Base-by-base conservation (phyloP, 495 filamentous ascomycete species). In the Penicillium subrubescens region DNA sequence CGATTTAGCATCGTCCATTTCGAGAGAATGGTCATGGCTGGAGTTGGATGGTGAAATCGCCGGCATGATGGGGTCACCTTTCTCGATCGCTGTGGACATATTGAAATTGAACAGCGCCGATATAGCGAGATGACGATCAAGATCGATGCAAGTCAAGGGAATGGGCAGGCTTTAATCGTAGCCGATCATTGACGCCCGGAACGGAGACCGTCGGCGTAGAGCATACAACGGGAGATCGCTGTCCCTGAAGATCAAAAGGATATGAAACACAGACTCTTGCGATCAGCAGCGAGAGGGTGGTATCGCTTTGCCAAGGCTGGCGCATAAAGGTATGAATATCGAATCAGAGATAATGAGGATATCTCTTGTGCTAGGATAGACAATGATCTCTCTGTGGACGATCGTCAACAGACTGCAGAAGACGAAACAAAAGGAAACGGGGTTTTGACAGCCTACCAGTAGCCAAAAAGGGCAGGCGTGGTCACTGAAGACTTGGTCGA, bases 241-340 rank as follows among this genome's bases (percentile, higher is more conserved):
- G n/a, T 29, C 34, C 21, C 54, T 25, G 59, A 59, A 57, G 60
- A 67, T 56, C 65, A 57, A 63, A 60, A 57, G 33, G 43, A 21
- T 60, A 56, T 57, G 64, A 59, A 66, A 59, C 53, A 23, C 25
- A 17, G 33, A 33, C 44, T 11, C 53, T 21, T 23, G 46, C 21
- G 50, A 50, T 58, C 35, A 51, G 37, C 59, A 44, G 19, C 17
- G 35, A 52, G 29, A 35, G 12, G 33, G 15, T 43, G 43, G 15
- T 39, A 37, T 51, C 43, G 54, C 25, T 60, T 29, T 57, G 52
- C 51, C 35, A 33, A 61, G 41, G 17, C 39, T 48, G 31, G 55
- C 31, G 25, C 35, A 51, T 57, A 34, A 61, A 61, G 14, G 19
- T 56, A 27, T 53, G 34, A n/a, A 53, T 52, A 53, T n/a, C 5